Evolutionary conservation across 371 early-diverging fungal genomes (phyloP), one percentile per base, ranked within the genome.

Genomic region (Entomophthora muscae): DNA sequence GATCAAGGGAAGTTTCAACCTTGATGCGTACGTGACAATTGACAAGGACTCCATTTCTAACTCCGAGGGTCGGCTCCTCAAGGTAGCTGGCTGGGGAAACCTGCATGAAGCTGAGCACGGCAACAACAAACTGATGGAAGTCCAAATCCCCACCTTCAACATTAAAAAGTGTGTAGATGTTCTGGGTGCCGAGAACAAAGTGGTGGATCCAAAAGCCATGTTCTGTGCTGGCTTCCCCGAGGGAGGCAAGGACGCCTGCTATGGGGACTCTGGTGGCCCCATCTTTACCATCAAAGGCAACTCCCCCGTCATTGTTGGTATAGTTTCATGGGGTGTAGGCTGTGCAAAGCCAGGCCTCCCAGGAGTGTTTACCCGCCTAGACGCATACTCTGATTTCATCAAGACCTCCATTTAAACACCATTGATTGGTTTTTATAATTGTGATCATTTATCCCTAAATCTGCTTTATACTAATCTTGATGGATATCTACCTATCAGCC

Each of bases 211-310:
- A 23, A 29, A 3, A 27, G 42, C 42, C 26, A 32, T 51, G 42
- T 27, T 64, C 56, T 64, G 64, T 24, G 57, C 64, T 30, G 64
- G 64, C 17, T 56, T 26, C 32, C 57, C 62, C 7, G 62, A 64
- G 27, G 64, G 57, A 13, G 57, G 56, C 33, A 31, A 13, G 42
- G 64, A 64, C 29, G 32, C 57, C 2, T 64, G 64, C 33, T 32
- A 31, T 22, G 57, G 64, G 53, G 64, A 64, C 24, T 33, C 57
- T 21, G 64, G 64, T 10, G 64, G 64, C 29, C 64, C 64, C 1
- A 26, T 64, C 1, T 64, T 64, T 27, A 52, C 21, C 13, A 24
- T 27, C 7, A 62, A 29, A 3, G 30, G 3, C 12, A 29, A 21
- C 21, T 13, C 29, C 5, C 10, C 27, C 13, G 26, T 28, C 17